A percentile compares a stretch with the other conserved stretches of the same genome.
phyloP scores from a whole-genome alignment of 2,329 filamentous ascomycete genomes.

The Hypoxylon sp. region DNA sequence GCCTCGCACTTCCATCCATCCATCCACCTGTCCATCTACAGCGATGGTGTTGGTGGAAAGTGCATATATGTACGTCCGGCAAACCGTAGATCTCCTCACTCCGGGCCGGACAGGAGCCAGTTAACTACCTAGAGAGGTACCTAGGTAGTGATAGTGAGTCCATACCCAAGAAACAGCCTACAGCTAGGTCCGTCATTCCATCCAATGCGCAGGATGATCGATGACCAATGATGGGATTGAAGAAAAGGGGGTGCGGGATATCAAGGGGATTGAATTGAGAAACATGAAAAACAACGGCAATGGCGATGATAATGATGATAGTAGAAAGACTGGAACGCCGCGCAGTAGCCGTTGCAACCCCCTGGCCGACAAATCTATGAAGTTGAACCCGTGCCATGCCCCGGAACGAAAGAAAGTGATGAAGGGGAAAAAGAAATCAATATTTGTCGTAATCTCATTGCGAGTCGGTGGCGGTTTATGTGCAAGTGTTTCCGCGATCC shows the following conservation, averaged over 20 bases:
- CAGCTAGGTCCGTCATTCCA: conserved; percentile 4
- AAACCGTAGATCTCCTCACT: not conserved
- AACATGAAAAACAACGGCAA: not conserved
- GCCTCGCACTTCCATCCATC: not conserved
- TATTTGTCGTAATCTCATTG: conserved; percentile 47
- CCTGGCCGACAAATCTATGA: conserved; percentile 48
- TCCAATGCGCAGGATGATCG: conserved; percentile 14
- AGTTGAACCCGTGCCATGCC: conserved; percentile 37
- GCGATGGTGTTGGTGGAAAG: not conserved
- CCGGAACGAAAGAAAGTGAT: conserved; percentile 34
- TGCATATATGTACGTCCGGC: not conserved
- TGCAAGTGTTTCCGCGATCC: conserved; percentile 35
- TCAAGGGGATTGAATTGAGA: conserved; percentile 1
- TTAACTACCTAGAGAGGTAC: not conserved
- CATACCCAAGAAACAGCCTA: conserved; percentile 20
- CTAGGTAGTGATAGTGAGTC: too few species aligned
- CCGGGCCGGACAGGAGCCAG: not conserved
- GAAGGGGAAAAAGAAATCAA: conserved; percentile 18
- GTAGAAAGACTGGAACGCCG: conserved; percentile 43
- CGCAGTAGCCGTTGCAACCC: conserved; percentile 39
- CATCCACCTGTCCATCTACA: not conserved
- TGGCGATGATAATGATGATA: conserved; percentile 18
- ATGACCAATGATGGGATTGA: not conserved
- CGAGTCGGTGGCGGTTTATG: conserved; percentile 37
- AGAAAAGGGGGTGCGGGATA: conserved; percentile 19